A percentile compares a stretch with the other conserved stretches of the same genome.
Conservation (phyloP, 2,329 filamentous ascomycete species). For the Arthroderma sp. region DNA sequence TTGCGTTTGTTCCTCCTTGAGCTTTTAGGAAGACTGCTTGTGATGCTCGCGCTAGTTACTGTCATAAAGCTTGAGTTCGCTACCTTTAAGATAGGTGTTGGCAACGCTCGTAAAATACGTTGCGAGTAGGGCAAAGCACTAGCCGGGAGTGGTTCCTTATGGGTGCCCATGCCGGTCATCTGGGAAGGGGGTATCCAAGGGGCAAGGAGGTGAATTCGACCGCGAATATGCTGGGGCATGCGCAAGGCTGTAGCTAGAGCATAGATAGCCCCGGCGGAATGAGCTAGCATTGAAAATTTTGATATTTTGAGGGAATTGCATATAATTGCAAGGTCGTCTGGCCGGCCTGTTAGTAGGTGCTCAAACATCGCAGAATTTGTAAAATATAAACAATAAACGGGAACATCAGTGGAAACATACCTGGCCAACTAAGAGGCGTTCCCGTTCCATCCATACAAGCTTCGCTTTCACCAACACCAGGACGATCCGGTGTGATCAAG, state of each 20-base stretch:
- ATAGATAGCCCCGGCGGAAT: conserved; percentile 96
- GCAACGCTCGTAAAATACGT: conserved; percentile 75
- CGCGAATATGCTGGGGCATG: conserved; percentile 91
- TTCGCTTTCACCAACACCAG: conserved; percentile 86
- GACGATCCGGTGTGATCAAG: conserved; percentile 84
- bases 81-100: conserved; percentile 79
- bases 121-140: conserved; percentile 81
- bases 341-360: conserved; percentile 22
- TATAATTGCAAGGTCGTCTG: conserved; percentile 78
- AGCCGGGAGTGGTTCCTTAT: conserved; percentile 60
- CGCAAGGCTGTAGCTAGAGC: conserved; percentile 86
- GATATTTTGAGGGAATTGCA: conserved; percentile 85
- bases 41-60: conserved; percentile 75
- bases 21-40: conserved; percentile 59
- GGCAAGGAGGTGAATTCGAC: conserved; percentile 83
- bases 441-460: conserved; percentile 67
- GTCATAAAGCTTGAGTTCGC: conserved; percentile 95
- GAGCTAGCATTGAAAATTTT: conserved; percentile 90
- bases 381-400: not conserved
- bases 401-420: conserved; percentile 37
- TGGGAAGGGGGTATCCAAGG: conserved; percentile 97
- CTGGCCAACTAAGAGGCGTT: conserved; percentile 86
- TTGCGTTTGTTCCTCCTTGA: conserved; percentile 35
- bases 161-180: conserved; percentile 65
- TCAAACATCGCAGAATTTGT: not conserved